These are phyloP conservation scores for Mallotus japonicus DNA, from an alignment of 441 rosid genomes.

Conservation along the genomic window DNA sequence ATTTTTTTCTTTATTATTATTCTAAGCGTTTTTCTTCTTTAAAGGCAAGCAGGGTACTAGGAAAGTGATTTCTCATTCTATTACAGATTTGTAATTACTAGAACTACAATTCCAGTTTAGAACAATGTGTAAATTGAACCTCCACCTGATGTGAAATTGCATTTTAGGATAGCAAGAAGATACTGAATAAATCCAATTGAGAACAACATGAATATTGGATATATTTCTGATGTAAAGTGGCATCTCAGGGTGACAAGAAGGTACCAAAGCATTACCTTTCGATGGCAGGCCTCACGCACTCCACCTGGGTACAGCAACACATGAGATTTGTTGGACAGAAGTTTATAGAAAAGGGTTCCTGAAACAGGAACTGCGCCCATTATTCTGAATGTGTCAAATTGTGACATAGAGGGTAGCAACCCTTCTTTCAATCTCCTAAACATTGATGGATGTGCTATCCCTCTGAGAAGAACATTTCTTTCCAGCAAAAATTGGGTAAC, in stretches of 20 bases:
- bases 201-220: too few relatives aligned
- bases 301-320: slow-evolving; percentile 87
- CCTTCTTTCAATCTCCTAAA: slow-evolving; percentile 50
- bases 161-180: too few relatives aligned
- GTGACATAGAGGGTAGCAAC: slow-evolving; percentile 37
- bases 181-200: too few relatives aligned
- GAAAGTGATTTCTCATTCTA: not conserved
- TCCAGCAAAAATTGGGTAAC: slow-evolving; percentile 44
- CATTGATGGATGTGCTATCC: slow-evolving; percentile 73
- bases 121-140: not conserved
- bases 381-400: slow-evolving; percentile 47
- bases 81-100: not conserved
- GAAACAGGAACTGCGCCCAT: slow-evolving; percentile 94
- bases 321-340: slow-evolving; percentile 72
- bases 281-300: slow-evolving; percentile 81
- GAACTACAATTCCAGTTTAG: not conserved
- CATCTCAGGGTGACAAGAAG: not conserved
- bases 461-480: slow-evolving; percentile 70
- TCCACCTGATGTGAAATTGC: not conserved
- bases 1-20: not conserved
- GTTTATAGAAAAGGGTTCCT: slow-evolving; percentile 54
- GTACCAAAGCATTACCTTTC: slow-evolving; percentile 50
- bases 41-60: not conserved
- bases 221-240: too few relatives aligned
- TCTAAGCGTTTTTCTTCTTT: not conserved